Percentiles rank a stretch among this genome's conserved stretches.
phyloP scores from a whole-genome alignment of 768 basidiomycete genomes.

The Tremella fuciformis region DNA sequence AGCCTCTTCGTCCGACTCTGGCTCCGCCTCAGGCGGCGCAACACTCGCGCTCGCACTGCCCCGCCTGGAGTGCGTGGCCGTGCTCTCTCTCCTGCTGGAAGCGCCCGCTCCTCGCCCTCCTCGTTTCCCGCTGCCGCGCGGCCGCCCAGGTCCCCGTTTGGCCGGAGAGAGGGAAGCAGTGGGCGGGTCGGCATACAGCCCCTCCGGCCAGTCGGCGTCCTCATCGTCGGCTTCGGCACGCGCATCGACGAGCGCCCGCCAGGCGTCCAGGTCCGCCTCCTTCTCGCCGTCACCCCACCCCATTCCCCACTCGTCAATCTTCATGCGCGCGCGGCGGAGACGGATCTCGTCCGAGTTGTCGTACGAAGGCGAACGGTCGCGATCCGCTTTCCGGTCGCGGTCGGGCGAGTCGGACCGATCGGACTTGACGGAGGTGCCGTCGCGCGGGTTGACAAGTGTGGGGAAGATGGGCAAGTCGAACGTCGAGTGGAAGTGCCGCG shows the following conservation, averaged over 20 bases:
- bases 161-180: neutral
- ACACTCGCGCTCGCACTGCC: slow-evolving; percentile 2
- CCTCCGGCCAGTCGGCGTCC: slow-evolving; percentile 6
- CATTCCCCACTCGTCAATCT: neutral
- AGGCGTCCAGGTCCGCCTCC: slow-evolving; percentile 8
- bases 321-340: neutral
- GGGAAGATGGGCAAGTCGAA: slow-evolving; percentile 28
- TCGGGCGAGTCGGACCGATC: slow-evolving; percentile 5
- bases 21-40: too few relatives aligned
- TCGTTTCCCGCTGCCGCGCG: neutral
- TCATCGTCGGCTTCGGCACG: slow-evolving; percentile 7
- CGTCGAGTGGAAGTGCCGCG: slow-evolving; percentile 25
- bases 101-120: neutral
- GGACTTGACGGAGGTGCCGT: neutral
- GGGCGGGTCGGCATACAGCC: neutral
- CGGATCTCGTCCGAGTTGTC: too few relatives aligned
- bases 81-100: neutral
- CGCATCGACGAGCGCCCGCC: slow-evolving; percentile 25
- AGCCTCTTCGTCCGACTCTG: too few relatives aligned
- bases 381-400: neutral
- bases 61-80: neutral
- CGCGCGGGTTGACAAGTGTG: neutral
- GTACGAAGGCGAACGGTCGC: too few relatives aligned
- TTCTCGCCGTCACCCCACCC: slow-evolving; percentile 1
- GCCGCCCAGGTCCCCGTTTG: neutral